Base-by-base conservation (phyloP, 345 rosid species). In the Lenwebbia sp. region DNA sequence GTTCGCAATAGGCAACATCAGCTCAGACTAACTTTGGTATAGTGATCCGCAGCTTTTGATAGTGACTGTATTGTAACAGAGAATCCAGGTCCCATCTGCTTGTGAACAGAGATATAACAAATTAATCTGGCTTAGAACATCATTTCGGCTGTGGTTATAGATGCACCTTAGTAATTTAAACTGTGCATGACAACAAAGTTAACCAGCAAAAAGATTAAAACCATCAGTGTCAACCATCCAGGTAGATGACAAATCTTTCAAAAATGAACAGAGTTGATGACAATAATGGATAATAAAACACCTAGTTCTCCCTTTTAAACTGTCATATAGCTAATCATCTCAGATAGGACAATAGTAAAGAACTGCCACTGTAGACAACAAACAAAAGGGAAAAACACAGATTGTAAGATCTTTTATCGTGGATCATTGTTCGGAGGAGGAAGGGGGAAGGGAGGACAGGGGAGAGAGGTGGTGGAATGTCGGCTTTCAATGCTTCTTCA, bases 1-100 rank as follows among this genome's bases (percentile, higher is more conserved):
- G 19, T n/a, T 65, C 2, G 22, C 3, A 1, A 40, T 1, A 15
- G 83, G 25, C 65, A 25, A 58, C 83, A 86, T 89, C 89, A 92
- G 83, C 92, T 91, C 54, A 90, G 90, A 86, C 88, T 91, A 74
- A 88, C 87, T 89, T 93, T 97, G 94, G 82, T 90, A 89, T 90
- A 93, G 82, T 90, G 91, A 89, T 97, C 99, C 9, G 93, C 98
- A 87, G 99, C 99, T 94, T 96, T 94, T 33, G 99, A 96, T 88
- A 97, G 83, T 6, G 99, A 97, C 88, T 96, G 98, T 90, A 97
- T 93, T 54, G 99, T 94, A 81, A 96, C 92, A 10, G 93, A 92
- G 86, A 89, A 97, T 83, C 96, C 98, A 52, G 92, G 91, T 82
- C 99, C 99, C 98, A 97, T 94, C 99, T 97, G 99, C 95, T 90